These are phyloP conservation scores for Camelina hispida DNA, from an alignment of 345 rosid genomes.

Conservation along the genomic window DNA sequence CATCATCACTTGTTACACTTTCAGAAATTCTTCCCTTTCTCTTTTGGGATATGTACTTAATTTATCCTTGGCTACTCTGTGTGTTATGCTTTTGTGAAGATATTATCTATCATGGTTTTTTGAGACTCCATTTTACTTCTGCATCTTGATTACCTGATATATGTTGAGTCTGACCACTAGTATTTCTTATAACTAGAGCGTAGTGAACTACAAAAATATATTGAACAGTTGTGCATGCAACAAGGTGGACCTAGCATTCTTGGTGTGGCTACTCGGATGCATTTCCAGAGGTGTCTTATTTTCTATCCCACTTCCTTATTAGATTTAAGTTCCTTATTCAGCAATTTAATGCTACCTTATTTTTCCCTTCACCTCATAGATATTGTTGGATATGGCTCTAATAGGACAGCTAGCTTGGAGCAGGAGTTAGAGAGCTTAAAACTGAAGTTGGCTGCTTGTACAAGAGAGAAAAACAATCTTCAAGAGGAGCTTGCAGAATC, in stretches of 20 bases:
- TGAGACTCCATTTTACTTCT: background rate
- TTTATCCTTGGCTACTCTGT: background rate
- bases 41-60: background rate
- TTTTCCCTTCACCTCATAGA: background rate
- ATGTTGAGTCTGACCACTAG: conserved; percentile 1
- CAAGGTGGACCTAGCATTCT: conserved; percentile 97
- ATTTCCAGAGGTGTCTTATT: conserved; percentile 80
- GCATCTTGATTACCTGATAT: conserved; percentile 16
- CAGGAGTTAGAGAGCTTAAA: conserved; percentile 92
- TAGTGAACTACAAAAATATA: conserved; percentile 84
- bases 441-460: conserved; percentile 63
- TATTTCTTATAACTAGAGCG: conserved; percentile 60
- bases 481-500: conserved; percentile 99
- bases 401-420: conserved; percentile 98
- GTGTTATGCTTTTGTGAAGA: conserved; percentile 2
- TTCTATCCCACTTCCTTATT: background rate
- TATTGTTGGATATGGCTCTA: conserved; percentile 42
- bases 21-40: background rate
- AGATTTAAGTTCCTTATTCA: background rate
- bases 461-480: conserved; percentile 78
- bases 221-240: conserved; percentile 95
- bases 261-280: conserved; percentile 86
- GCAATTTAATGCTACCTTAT: background rate
- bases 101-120: conserved; percentile 10
- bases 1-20: background rate